Evolutionary conservation across 495 filamentous ascomycete species (phyloP).

Genomic region (Hypoxylon lenormandii): DNA sequence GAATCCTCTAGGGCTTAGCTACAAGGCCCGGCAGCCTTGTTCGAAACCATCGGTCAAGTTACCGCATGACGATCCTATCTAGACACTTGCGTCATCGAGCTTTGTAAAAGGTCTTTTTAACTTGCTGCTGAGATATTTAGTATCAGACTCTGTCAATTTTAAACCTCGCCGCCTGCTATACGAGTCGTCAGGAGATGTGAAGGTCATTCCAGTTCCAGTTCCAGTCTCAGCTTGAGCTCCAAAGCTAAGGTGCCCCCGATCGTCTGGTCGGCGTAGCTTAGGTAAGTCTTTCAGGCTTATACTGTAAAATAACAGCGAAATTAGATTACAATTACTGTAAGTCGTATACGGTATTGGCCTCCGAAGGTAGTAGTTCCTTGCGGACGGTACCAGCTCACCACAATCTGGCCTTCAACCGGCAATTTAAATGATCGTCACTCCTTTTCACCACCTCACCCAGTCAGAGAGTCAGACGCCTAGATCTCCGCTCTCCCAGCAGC

Average conservation of each 20-base stretch:
- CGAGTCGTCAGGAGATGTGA: conserved; percentile 6
- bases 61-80: conserved; percentile 9
- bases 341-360: conserved; percentile 19
- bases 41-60: conserved; percentile 16
- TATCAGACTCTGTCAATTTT: conserved; percentile 16
- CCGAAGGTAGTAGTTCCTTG: conserved; percentile 23
- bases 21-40: conserved; percentile 14
- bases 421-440: conserved; percentile 44
- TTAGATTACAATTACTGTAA: conserved; percentile 4
- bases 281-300: conserved; percentile 1
- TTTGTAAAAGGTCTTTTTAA: background rate
- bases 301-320: conserved; percentile 3
- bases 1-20: conserved; percentile 24
- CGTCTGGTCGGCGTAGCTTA: conserved; percentile 13
- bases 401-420: conserved; percentile 40
- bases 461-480: conserved; percentile 29
- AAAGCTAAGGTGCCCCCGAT: conserved; percentile 23
- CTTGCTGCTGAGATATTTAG: background rate
- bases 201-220: background rate
- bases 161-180: background rate
- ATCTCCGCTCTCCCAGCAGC: conserved; percentile 25
- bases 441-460: conserved; percentile 27
- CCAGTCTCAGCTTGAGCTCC: background rate
- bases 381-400: conserved; percentile 33
- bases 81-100: conserved; percentile 29